phyloP scores from a whole-genome alignment of 345 rosid species.

The Physaria fendleri region DNA sequence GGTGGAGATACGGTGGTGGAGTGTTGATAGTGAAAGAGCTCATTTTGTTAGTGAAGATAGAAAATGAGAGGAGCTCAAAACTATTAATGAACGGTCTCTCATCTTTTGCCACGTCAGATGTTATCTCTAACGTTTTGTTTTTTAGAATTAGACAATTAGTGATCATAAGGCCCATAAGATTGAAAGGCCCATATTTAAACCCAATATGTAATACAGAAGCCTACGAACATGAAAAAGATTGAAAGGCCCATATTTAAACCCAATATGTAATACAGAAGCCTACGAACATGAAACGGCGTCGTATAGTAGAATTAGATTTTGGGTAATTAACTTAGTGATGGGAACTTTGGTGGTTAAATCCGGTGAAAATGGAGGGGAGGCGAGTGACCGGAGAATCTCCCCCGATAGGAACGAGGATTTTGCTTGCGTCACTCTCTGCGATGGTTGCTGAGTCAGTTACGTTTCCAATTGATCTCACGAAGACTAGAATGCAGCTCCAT shows the following conservation, averaged over 20 bases:
- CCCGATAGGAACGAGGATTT: constrained; percentile 32
- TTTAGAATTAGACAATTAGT: background rate
- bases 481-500: constrained; percentile 84
- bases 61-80: constrained; percentile 21
- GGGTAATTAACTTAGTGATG: background rate
- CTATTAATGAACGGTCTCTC: constrained; percentile 3
- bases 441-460: constrained; percentile 76
- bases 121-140: constrained; percentile 6
- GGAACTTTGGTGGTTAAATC: background rate
- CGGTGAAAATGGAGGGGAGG: constrained; percentile 25
- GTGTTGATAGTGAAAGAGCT: constrained; percentile 41
- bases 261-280: too few relatives aligned
- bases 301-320: background rate
- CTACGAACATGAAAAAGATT: background rate
- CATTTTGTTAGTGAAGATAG: constrained; percentile 33
- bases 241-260: background rate
- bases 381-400: constrained; percentile 20
- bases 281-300: background rate
- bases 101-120: constrained; percentile 29
- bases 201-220: too few relatives aligned
- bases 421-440: constrained; percentile 68
- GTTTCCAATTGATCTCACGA: constrained; percentile 78
- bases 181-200: background rate
- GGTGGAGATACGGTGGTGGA: constrained; percentile 35
- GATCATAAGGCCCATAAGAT: background rate